Evolutionary conservation across 2,329 filamentous ascomycete genomes (phyloP), one percentile per base, ranked within the genome.

Genomic region (Curvularia eragrostidis): DNA sequence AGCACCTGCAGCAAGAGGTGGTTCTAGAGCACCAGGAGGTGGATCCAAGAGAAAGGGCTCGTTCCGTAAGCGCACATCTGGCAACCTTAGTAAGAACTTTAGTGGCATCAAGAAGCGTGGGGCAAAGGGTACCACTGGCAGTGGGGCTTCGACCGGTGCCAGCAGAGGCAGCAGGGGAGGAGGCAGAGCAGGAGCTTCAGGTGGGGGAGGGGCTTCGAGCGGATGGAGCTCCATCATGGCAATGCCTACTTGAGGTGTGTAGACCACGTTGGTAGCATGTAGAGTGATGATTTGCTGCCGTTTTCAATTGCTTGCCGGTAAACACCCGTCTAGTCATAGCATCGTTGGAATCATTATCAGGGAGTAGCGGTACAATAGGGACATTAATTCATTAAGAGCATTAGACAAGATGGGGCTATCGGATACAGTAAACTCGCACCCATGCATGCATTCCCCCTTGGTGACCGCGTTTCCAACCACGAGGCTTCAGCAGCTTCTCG

Each of bases 221-320:
- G 57, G 30, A 51, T 68, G 66, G 66, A 48, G 61, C 15, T 42
- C 47, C 12, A 67, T 74, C 32, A 67, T 70, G 61, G 65, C 66
- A 23, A 74, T 74, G 71, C 71, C 71, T 21, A 73, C 70, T 10
- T 72, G 52, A 66, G 10, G n/a, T 5, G 23, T 18, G 13, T 10
- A 26, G 41, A 43, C 5, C 13, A 43, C 19, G 21, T 46, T 18
- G 7, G 3, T 28, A 41, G 23, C 10, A 28, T 18, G 24, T n/a
- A 21, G 8, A 18, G 23, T 21, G 32, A 36, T 3, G 15, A n/a
- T 36, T 36, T 36, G 32, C n/a, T n/a, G 32, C 15, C 7, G 5
- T 36, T 36, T n/a, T 2, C 15, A 1, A n/a, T 36, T 36, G 13
- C n/a, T n/a, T 36, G 3, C 32, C 6, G 32, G 15, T n/a, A 36